phyloP scores from a whole-genome alignment of 345 rosid species.

The Raphanus raphanistrum region DNA sequence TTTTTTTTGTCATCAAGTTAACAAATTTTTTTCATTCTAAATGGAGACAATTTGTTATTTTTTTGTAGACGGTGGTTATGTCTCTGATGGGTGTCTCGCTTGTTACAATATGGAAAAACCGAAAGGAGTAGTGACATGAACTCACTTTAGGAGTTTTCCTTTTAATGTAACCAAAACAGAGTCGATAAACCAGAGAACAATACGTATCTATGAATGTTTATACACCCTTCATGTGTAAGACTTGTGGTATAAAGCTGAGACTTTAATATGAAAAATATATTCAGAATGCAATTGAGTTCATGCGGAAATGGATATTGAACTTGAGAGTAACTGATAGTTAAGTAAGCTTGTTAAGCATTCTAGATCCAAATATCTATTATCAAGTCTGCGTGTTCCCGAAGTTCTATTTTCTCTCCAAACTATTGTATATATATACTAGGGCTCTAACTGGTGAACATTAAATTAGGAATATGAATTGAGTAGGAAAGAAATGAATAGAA shows the following conservation, averaged over 20 bases:
- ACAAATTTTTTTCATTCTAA: not conserved
- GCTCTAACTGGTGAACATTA: too few relatives aligned
- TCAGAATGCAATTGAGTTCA: not conserved
- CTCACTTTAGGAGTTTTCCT: not conserved
- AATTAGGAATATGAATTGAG: too few relatives aligned
- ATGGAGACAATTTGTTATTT: not conserved
- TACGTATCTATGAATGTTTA: not conserved
- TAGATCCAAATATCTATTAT: too few relatives aligned
- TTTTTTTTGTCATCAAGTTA: too few relatives aligned
- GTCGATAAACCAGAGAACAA: not conserved
- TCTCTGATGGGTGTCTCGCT: slow-evolving; percentile 85
- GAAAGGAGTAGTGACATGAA: slow-evolving; percentile 37
- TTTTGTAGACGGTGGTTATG: slow-evolving; percentile 80
- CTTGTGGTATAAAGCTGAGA: not conserved
- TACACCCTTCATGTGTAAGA: not conserved
- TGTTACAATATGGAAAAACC: slow-evolving; percentile 71
- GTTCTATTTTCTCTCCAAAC: too few relatives aligned
- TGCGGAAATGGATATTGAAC: not conserved
- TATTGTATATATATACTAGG: too few relatives aligned
- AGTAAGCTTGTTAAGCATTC: too few relatives aligned
- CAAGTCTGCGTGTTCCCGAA: too few relatives aligned
- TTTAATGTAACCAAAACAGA: not conserved
- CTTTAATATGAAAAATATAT: not conserved
- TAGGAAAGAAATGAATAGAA: too few relatives aligned
- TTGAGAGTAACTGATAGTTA: not conserved